Evolutionary conservation across 2,329 filamentous ascomycete species (phyloP).

Genomic region (Fusarium gaditjirri): DNA sequence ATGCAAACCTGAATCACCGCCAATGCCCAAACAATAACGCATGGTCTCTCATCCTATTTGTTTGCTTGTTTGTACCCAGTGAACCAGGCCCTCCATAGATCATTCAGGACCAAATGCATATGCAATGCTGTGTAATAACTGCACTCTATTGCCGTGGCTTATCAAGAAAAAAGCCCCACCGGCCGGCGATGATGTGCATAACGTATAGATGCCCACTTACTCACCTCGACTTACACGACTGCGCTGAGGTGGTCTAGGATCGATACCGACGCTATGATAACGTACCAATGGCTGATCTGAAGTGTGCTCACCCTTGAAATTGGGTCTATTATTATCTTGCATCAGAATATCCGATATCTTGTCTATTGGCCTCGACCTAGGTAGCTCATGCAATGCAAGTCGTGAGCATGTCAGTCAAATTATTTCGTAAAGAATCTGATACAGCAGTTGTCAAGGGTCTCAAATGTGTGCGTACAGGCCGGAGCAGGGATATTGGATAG

Average conservation of each 20-base stretch:
- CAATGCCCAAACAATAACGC: background rate
- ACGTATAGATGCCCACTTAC: background rate
- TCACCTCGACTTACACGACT: conserved; percentile 18
- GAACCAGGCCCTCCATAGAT: background rate
- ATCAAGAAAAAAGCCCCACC: conserved; percentile 5
- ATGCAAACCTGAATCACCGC: conserved; percentile 3
- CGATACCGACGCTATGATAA: background rate
- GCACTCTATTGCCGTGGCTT: conserved; percentile 10
- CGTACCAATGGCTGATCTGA: conserved; percentile 18
- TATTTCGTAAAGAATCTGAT: conserved; percentile 11
- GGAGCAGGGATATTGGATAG: conserved; percentile 18
- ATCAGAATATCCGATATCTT: background rate
- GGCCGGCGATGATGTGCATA: conserved; percentile 33
- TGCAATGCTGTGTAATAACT: conserved; percentile 1
- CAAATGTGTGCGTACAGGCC: background rate
- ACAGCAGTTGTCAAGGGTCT: background rate
- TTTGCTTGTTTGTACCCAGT: background rate
- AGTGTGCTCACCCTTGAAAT: background rate
- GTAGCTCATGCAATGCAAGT: background rate
- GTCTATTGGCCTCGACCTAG: background rate
- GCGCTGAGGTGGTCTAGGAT: background rate
- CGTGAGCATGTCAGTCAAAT: background rate
- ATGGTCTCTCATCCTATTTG: background rate
- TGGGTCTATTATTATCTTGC: conserved; percentile 16
- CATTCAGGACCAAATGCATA: background rate